Percentiles rank a stretch among this genome's conserved stretches.
phyloP scores from a whole-genome alignment of 202 grass and related monocot species.

The Dendrocalamus latiflorus region DNA sequence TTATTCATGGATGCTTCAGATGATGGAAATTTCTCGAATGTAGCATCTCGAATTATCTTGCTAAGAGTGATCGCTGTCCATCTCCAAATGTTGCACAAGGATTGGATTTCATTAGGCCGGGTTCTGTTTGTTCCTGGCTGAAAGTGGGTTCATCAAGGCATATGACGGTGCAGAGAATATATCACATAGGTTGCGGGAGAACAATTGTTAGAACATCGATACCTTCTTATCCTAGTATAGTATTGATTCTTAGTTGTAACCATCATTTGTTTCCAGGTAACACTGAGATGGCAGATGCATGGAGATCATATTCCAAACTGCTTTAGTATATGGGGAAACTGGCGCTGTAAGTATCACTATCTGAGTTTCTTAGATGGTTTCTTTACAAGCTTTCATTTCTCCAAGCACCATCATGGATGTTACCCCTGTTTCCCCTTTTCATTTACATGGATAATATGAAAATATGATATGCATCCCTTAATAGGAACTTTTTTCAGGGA shows the following conservation, averaged over 20 bases:
- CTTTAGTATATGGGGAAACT: conserved; percentile 53
- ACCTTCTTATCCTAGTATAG: not conserved
- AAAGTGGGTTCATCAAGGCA: conserved; percentile 64
- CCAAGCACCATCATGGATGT: not conserved
- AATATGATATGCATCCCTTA: not conserved
- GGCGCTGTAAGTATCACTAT: conserved; percentile 52
- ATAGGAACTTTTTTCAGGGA: not conserved
- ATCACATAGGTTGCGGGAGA: conserved; percentile 43
- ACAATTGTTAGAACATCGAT: conserved; percentile 39
- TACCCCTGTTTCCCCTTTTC: not conserved
- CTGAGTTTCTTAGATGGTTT: not conserved
- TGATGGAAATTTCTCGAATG: conserved; percentile 20
- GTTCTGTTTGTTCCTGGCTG: conserved; percentile 46
- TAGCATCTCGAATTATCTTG: too few relatives aligned
- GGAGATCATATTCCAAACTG: conserved; percentile 67
- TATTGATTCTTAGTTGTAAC: conserved; percentile 9
- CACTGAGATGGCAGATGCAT: conserved; percentile 68
- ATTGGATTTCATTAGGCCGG: conserved; percentile 41
- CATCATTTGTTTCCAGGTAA: conserved; percentile 37
- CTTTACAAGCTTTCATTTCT: not conserved
- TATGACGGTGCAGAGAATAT: conserved; percentile 66
- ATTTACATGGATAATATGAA: not conserved
- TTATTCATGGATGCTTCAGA: conserved; percentile 30
- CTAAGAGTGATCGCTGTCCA: not conserved
- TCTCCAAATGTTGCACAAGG: conserved; percentile 27